A percentile compares a stretch with the other conserved stretches of the same genome.
These are phyloP conservation scores for Globisporangium uncinulatum DNA, from an alignment of 352 stramenopile genomes.

Conservation along the genomic window DNA sequence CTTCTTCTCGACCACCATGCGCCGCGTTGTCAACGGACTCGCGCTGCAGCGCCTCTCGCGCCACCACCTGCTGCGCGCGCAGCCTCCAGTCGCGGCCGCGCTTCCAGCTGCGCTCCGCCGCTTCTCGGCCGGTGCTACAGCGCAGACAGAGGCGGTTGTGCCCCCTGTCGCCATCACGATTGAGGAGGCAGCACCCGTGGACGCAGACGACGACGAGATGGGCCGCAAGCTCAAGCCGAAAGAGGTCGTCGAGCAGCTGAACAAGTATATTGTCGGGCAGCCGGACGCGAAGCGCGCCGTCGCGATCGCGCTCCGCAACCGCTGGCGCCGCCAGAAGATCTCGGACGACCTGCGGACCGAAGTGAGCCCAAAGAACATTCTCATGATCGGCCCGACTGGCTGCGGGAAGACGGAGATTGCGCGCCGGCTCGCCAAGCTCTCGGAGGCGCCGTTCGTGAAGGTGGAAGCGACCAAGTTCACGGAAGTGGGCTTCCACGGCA, in stretches of 20 bases:
- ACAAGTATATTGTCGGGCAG: slow-evolving; percentile 98
- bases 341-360: slow-evolving; percentile 86
- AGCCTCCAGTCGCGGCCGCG: background rate
- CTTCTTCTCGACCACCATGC: slow-evolving; percentile 30
- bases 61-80: slow-evolving; percentile 10
- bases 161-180: slow-evolving; percentile 18
- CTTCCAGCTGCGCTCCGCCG: slow-evolving; percentile 7
- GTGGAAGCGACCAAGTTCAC: slow-evolving; percentile 99
- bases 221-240: slow-evolving; percentile 86
- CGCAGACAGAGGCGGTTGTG: slow-evolving; percentile 17
- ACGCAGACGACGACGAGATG: slow-evolving; percentile 40
- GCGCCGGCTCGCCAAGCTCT: slow-evolving; percentile 95
- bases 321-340: slow-evolving; percentile 96
- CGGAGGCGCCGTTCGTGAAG: slow-evolving; percentile 97
- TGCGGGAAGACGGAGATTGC: slow-evolving; percentile 99
- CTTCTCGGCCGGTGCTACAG: slow-evolving; percentile 27
- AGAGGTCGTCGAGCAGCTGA: slow-evolving; percentile 93
- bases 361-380: slow-evolving; percentile 99
- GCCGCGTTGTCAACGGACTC: slow-evolving; percentile 33
- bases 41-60: slow-evolving; percentile 38
- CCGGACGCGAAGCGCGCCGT: slow-evolving; percentile 96
- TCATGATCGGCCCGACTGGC: slow-evolving; percentile 99
- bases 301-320: slow-evolving; percentile 97
- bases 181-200: slow-evolving; percentile 14
- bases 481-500: slow-evolving; percentile 98